Base-by-base conservation (phyloP, 2,329 filamentous ascomycete species). In the Sclerotiophoma versabilis region DNA sequence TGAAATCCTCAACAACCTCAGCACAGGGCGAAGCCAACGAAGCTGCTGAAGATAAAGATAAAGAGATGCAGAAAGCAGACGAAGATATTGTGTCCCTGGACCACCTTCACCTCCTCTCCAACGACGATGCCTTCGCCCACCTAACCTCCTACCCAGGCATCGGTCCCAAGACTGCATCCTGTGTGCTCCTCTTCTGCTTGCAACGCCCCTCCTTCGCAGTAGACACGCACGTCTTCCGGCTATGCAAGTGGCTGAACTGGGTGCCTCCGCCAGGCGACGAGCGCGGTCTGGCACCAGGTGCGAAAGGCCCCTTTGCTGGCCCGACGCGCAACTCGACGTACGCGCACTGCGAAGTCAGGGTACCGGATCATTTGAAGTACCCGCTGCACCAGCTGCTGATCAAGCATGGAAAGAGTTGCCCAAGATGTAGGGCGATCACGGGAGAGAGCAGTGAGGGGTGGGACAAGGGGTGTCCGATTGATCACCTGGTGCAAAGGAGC, bases 161-260 rank as follows among this genome's bases (percentile, higher is more conserved):
- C 37, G 86, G 86, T 0, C 81, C 83, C n/a, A 88, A 88, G 65
- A 88, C 85, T 0, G 86, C 86, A 3, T 84, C 84, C 2, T 88
- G 86, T 59, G 86, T 88, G 4, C 73, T 85, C 6, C 78, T 88
- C 2, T 88, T 88, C 74, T 88, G 85, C 64, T 78, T 88, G 6
- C 83, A 85, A 62, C 80, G 85, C 0, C 85, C 86, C 2, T 82
- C 79, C 49, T 88, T 88, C 59, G 86, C 86, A 0, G 86, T 88
- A 8, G 86, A 88, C 60, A 88, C 86, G 1, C 86, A 88, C 68
- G 85, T 88, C 54, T 87, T 87, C 65, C 82, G 86, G 1, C 79
- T 88, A 12, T 83, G 80, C 60, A 82, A 83, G 46, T 86, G 86
- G 79, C 78, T 88, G 0, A 81, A 81, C 20, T 88, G 86, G 85